A percentile compares a stretch with the other conserved stretches of the same genome.
These are phyloP conservation scores for Mycena indigotica DNA, from an alignment of 768 basidiomycete species.

Conservation along the genomic window DNA sequence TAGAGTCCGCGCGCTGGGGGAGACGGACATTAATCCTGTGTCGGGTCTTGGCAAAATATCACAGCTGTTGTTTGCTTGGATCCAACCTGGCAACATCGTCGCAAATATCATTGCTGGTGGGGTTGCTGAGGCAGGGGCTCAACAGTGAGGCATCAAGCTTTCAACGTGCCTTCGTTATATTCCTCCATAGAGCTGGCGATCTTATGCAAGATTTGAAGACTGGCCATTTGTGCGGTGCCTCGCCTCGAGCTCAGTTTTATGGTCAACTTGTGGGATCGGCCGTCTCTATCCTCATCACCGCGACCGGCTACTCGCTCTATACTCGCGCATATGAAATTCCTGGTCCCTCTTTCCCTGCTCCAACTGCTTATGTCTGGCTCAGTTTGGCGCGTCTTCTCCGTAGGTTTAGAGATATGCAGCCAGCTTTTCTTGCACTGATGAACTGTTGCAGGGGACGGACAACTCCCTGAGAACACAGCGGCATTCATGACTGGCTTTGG, in stretches of 20 bases:
- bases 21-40: slow-evolving; percentile 93
- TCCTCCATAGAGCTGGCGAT: slow-evolving; percentile 75
- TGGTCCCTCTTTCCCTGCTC: slow-evolving; percentile 93
- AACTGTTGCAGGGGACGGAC: slow-evolving; percentile 65
- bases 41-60: slow-evolving; percentile 94
- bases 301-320: slow-evolving; percentile 86
- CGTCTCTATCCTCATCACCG: slow-evolving; percentile 85
- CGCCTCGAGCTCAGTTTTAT: slow-evolving; percentile 92
- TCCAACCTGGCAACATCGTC: slow-evolving; percentile 94
- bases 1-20: slow-evolving; percentile 91
- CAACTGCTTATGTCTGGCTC: slow-evolving; percentile 94
- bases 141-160: slow-evolving; percentile 59
- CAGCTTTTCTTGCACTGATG: slow-evolving; percentile 24
- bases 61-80: slow-evolving; percentile 90
- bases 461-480: slow-evolving; percentile 74
- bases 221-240: slow-evolving; percentile 88
- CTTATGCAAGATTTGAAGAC: slow-evolving; percentile 99
- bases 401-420: slow-evolving; percentile 38
- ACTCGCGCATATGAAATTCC: slow-evolving; percentile 87
- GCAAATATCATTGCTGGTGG: slow-evolving; percentile 97
- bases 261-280: slow-evolving; percentile 91
- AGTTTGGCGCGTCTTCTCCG: slow-evolving; percentile 74
- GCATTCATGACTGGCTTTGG: slow-evolving; percentile 83
- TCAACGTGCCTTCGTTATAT: not conserved
- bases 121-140: slow-evolving; percentile 94